Evolutionary conservation across 495 filamentous ascomycete species (phyloP).

Genomic region (Aspergillus hancockii): DNA sequence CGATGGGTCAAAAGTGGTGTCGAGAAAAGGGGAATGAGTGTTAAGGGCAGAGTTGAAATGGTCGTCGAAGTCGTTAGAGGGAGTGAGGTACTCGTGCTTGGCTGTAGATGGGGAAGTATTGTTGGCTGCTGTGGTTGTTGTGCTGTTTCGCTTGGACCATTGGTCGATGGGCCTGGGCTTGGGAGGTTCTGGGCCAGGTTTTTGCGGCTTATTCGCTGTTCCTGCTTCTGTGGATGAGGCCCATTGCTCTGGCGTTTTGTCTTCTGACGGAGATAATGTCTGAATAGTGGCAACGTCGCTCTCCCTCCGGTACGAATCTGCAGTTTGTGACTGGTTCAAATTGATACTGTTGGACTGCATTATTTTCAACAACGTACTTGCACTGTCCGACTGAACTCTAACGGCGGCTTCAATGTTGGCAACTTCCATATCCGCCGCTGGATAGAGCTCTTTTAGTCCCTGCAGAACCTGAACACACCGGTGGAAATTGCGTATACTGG

Average conservation of each 20-base stretch:
- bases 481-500: slow-evolving; percentile 70
- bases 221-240: slow-evolving; percentile 9
- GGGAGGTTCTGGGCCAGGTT: not conserved
- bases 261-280: slow-evolving; percentile 8
- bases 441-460: slow-evolving; percentile 75
- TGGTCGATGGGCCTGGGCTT: not conserved
- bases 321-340: slow-evolving; percentile 13
- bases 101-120: slow-evolving; percentile 1
- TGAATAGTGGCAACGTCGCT: slow-evolving; percentile 17
- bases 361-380: slow-evolving; percentile 35
- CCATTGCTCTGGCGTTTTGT: slow-evolving; percentile 13
- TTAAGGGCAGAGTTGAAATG: slow-evolving; percentile 22
- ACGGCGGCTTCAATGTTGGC: slow-evolving; percentile 81
- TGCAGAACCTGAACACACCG: slow-evolving; percentile 79
- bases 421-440: slow-evolving; percentile 77
- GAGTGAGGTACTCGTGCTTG: slow-evolving; percentile 19
- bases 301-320: slow-evolving; percentile 15
- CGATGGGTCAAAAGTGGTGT: slow-evolving; percentile 26
- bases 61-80: slow-evolving; percentile 33
- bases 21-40: slow-evolving; percentile 1
- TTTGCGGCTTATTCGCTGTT: not conserved
- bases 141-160: slow-evolving; percentile 9
- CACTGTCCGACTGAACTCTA: slow-evolving; percentile 46
- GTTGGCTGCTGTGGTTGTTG: slow-evolving; percentile 9
- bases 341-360: slow-evolving; percentile 36